Conservation (phyloP, 2,329 filamentous ascomycete species). For the Colletotrichum orchidophilum region DNA sequence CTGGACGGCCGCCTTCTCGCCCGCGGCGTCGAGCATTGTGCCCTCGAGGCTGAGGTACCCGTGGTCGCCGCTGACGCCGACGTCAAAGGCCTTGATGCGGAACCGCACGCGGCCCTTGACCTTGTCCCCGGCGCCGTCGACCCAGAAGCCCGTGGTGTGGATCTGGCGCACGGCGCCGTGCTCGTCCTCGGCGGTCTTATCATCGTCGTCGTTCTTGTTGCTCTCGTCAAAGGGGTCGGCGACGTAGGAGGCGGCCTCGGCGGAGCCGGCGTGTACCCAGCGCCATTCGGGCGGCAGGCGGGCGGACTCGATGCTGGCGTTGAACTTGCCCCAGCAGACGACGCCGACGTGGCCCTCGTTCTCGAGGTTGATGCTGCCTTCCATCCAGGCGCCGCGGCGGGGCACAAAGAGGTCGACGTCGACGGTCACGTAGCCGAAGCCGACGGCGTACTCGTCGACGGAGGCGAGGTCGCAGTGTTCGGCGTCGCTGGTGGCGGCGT, state of each 20-base stretch:
- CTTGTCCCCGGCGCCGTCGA: constrained; percentile 73
- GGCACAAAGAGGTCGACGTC: constrained; percentile 88
- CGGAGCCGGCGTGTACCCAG: constrained; percentile 72
- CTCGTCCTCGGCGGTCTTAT: constrained; percentile 55
- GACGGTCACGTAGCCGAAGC: constrained; percentile 88
- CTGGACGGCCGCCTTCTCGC: constrained; percentile 66
- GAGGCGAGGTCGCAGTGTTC: constrained; percentile 56
- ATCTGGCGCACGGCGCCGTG: constrained; percentile 63
- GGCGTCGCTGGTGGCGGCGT: constrained; percentile 57
- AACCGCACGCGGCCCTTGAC: constrained; percentile 79
- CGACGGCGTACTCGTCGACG: constrained; percentile 85
- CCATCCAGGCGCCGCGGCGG: constrained; percentile 75
- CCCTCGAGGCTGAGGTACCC: constrained; percentile 89
- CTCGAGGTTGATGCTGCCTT: constrained; percentile 85
- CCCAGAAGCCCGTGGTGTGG: constrained; percentile 76
- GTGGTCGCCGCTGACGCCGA: constrained; percentile 76
- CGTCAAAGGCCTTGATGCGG: constrained; percentile 85
- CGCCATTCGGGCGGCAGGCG: constrained; percentile 82
- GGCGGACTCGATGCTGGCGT: constrained; percentile 82
- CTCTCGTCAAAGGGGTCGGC: constrained; percentile 26
- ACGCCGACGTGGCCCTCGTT: constrained; percentile 90
- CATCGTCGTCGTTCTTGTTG: constrained; percentile 47
- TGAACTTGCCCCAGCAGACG: constrained; percentile 91
- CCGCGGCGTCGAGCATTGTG: constrained; percentile 78
- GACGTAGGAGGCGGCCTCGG: constrained; percentile 52